These are phyloP conservation scores for Scheffersomyces spartinae DNA, from an alignment of 805 yeast species.

Conservation along the genomic window DNA sequence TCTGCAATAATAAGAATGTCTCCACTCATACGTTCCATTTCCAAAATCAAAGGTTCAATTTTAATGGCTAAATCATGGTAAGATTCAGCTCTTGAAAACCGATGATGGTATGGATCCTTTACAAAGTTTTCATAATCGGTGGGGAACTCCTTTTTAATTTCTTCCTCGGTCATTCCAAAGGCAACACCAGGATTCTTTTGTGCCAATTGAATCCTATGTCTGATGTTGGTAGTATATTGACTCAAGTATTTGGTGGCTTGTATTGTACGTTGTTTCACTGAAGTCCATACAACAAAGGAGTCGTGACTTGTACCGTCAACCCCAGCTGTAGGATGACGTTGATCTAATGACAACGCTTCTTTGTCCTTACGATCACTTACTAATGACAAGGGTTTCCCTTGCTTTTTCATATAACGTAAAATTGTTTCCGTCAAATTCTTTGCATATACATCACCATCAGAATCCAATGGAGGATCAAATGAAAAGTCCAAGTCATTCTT, in stretches of 20 bases:
- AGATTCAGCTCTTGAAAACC: slow-evolving; percentile 87
- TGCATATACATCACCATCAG: slow-evolving; percentile 62
- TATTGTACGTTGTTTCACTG: slow-evolving; percentile 73
- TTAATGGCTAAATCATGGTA: slow-evolving; percentile 94
- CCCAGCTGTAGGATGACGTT: slow-evolving; percentile 33
- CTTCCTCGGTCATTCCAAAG: slow-evolving; percentile 53
- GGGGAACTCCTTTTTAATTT: slow-evolving; percentile 51
- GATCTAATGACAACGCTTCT: slow-evolving; percentile 23
- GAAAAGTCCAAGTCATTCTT: slow-evolving; percentile 46
- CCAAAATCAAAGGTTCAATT: slow-evolving; percentile 84
- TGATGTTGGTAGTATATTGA: slow-evolving; percentile 48
- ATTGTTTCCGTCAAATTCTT: slow-evolving; percentile 50
- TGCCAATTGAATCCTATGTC: slow-evolving; percentile 72
- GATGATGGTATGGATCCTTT: slow-evolving; percentile 82
- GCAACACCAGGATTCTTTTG: slow-evolving; percentile 86
- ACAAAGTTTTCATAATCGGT: slow-evolving; percentile 54
- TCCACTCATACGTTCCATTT: slow-evolving; percentile 84
- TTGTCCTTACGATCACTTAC: too few relatives aligned
- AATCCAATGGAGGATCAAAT: slow-evolving; percentile 73
- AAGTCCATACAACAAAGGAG: slow-evolving; percentile 86
- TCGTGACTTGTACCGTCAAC: slow-evolving; percentile 49
- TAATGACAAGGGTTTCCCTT: too few relatives aligned
- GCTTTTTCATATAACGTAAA: slow-evolving; percentile 15
- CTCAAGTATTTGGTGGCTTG: slow-evolving; percentile 67
- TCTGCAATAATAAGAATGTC: slow-evolving; percentile 88